Conservation (phyloP, 2,329 filamentous ascomycete genomes). For the Tolypocladium amazonense region DNA sequence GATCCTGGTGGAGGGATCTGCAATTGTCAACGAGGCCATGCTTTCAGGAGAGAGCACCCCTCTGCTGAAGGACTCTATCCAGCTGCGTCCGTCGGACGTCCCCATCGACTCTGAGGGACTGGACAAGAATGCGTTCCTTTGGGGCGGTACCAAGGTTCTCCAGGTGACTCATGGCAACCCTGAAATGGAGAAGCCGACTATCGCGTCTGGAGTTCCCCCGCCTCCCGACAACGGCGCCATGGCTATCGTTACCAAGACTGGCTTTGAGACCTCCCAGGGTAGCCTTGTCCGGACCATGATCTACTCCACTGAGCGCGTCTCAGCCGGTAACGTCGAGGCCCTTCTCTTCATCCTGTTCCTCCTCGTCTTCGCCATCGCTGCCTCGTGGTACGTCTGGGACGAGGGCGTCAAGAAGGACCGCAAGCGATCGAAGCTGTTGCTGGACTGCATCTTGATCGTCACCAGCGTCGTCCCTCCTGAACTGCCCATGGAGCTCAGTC, state of each 20-base stretch:
- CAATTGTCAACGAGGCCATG: slow-evolving; percentile 99
- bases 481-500: slow-evolving; percentile 92
- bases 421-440: slow-evolving; percentile 91
- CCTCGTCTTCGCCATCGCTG: slow-evolving; percentile 88
- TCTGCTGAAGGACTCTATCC: slow-evolving; percentile 89
- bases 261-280: slow-evolving; percentile 96
- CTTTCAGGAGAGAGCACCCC: slow-evolving; percentile 96
- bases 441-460: slow-evolving; percentile 95
- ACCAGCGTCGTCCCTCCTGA: slow-evolving; percentile 98
- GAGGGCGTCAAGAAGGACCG: slow-evolving; percentile 91
- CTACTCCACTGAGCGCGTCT: slow-evolving; percentile 96
- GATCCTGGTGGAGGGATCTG: slow-evolving; percentile 86
- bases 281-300: slow-evolving; percentile 99
- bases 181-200: slow-evolving; percentile 60
- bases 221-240: slow-evolving; percentile 90
- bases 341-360: slow-evolving; percentile 97
- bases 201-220: slow-evolving; percentile 66
- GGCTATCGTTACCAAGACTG: slow-evolving; percentile 92
- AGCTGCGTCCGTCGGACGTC: slow-evolving; percentile 75
- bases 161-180: slow-evolving; percentile 83
- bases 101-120: slow-evolving; percentile 76
- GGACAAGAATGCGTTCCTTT: slow-evolving; percentile 95
- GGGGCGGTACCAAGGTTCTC: slow-evolving; percentile 93
- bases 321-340: slow-evolving; percentile 94
- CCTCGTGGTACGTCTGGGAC: slow-evolving; percentile 98